Base-by-base conservation (phyloP, 2,329 filamentous ascomycete genomes). In the Dactylonectria macrodidyma region DNA sequence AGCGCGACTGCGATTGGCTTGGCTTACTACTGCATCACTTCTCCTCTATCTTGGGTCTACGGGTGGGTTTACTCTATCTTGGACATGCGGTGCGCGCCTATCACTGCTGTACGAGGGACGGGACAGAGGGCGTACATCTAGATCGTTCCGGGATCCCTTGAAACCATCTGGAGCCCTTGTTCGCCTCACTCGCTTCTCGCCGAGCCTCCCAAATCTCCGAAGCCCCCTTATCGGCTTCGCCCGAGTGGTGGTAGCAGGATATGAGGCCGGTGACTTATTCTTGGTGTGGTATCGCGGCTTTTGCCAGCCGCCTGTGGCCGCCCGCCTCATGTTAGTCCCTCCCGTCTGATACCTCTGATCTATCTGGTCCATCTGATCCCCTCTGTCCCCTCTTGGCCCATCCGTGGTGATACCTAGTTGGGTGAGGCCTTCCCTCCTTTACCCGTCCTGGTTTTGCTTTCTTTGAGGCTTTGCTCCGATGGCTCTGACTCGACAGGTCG, bases 1-100 rank as follows among this genome's bases (percentile, higher is more conserved):
- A 8, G 56, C 57, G 61, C 52, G 46, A 46, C 30, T 46, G 59
- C 50, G 36, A 75, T 75, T 75, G 73, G 73, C 66, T 47, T 71
- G 59, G 7, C 48, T 62, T 55, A 62, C 56, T 10, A 14, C n/a
- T n/a, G 24, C 26, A 14, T 47, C 51, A 54, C 47, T n/a, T 22
- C 48, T 36, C 33, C 52, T 36, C 54, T 36, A 46, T 55, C 52
- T 47, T 55, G 34, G 26, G 46, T 30, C 48, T 59, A 50, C 41
- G 22, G 26, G 26, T 30, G 26, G 26, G 26, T 30, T 30, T 5
- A 30, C 14, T 59, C 30, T 48, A 47, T 48, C 41, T 47, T 12
- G 33, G 47, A 57, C 46, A 56, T 62, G 41, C 41, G n/a, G 57
- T 51, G 50, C 48, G 16, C 16, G 33, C 24, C 57, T 44, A 41